phyloP scores from a whole-genome alignment of 257 asterid genomes.

The Solanum neorickii region DNA sequence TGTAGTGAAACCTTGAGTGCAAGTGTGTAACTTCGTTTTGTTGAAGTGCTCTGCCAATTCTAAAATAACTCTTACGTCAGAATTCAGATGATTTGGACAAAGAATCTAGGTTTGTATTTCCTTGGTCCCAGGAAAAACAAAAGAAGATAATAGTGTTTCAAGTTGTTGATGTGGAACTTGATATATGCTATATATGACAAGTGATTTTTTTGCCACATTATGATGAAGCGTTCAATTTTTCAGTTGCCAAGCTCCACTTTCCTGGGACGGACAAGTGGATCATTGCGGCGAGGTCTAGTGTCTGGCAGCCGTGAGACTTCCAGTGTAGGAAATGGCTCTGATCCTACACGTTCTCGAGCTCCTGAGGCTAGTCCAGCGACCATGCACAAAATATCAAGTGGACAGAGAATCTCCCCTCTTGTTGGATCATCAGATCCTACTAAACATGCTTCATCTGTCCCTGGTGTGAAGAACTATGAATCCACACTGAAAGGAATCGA shows the following conservation, averaged over 20 bases:
- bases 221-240: constrained; percentile 2
- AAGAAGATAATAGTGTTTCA: neutral
- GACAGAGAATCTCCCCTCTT: constrained; percentile 50
- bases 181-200: neutral
- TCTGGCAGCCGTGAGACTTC: constrained; percentile 60
- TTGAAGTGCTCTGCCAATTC: neutral
- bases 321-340: constrained; percentile 53
- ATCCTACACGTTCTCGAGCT: constrained; percentile 51
- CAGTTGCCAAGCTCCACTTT: constrained; percentile 68
- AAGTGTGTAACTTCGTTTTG: neutral
- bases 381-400: constrained; percentile 36
- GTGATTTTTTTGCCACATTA: neutral
- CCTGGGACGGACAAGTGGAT: constrained; percentile 75
- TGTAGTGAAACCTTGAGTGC: neutral
- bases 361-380: constrained; percentile 75
- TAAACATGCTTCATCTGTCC: constrained; percentile 37
- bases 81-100: neutral
- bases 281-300: constrained; percentile 51
- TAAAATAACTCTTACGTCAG: neutral
- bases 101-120: neutral
- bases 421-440: constrained; percentile 62
- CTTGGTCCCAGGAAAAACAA: neutral
- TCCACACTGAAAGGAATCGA: constrained; percentile 64
- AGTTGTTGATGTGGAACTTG: neutral
- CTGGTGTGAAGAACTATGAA: constrained; percentile 49